Percentiles rank a stretch among this genome's conserved stretches.
phyloP scores from a whole-genome alignment of 768 basidiomycete species.

The Tephrocybe rancida region DNA sequence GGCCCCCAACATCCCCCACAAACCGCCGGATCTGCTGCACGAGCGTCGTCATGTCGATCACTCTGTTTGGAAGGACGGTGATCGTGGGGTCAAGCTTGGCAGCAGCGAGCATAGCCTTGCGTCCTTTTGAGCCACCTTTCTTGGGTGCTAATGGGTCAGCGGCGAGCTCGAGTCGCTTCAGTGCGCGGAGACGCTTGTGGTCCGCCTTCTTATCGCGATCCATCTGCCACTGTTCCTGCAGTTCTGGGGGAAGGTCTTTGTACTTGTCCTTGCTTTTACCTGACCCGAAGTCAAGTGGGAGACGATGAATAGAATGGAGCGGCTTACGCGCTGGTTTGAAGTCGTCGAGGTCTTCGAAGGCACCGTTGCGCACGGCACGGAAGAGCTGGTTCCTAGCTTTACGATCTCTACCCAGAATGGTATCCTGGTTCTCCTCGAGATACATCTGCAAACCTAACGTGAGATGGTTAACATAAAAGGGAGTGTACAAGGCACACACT shows the following conservation, averaged over 20 bases:
- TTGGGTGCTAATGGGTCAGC: conserved; percentile 65
- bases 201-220: conserved; percentile 87
- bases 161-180: conserved; percentile 55
- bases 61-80: conserved; percentile 45
- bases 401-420: conserved; percentile 44
- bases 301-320: background rate
- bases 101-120: conserved; percentile 66
- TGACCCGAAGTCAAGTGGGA: conserved; percentile 12
- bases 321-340: conserved; percentile 56
- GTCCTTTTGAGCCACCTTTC: conserved; percentile 69
- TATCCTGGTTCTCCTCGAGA: conserved; percentile 59
- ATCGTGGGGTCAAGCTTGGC: conserved; percentile 50
- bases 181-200: conserved; percentile 61
- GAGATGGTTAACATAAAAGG: background rate
- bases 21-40: conserved; percentile 74
- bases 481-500: conserved; percentile 34
- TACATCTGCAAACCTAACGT: conserved; percentile 47
- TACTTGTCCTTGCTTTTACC: conserved; percentile 54
- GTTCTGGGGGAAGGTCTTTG: conserved; percentile 53
- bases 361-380: conserved; percentile 59
- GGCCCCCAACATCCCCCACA: conserved; percentile 54
- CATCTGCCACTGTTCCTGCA: conserved; percentile 73
- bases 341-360: conserved; percentile 43
- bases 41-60: conserved; percentile 69
- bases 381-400: conserved; percentile 60